Evolutionary conservation across 495 filamentous ascomycete genomes (phyloP).

Genomic region (Xylaria grammica): DNA sequence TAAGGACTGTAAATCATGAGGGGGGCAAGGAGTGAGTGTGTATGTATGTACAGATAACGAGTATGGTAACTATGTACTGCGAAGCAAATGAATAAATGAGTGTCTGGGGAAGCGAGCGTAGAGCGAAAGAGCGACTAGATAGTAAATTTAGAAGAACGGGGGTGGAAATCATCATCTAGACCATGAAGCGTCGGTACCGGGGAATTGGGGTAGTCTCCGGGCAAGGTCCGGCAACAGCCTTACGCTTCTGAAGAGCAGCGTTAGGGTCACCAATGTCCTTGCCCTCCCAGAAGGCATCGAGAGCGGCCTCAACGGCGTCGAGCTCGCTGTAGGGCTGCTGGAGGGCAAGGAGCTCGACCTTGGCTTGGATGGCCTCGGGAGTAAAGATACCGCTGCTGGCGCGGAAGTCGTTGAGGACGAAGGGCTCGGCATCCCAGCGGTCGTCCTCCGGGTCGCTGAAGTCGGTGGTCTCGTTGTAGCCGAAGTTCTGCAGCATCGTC

Average conservation of each 20-base stretch:
- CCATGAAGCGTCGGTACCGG: slow-evolving; percentile 18
- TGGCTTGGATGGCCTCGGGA: slow-evolving; percentile 19
- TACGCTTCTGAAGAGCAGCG: slow-evolving; percentile 19
- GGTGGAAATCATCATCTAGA: neutral
- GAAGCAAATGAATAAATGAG: slow-evolving; percentile 1
- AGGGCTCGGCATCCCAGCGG: slow-evolving; percentile 34
- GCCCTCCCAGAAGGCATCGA: slow-evolving; percentile 20
- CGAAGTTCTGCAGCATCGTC: slow-evolving; percentile 49
- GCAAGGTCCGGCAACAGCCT: slow-evolving; percentile 13
- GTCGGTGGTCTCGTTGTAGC: slow-evolving; percentile 50
- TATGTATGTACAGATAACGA: neutral
- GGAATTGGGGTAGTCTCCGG: slow-evolving; percentile 1
- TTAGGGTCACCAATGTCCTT: slow-evolving; percentile 21
- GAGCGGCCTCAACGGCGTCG: slow-evolving; percentile 20
- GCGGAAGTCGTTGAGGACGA: slow-evolving; percentile 16
- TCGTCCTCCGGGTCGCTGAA: slow-evolving; percentile 44
- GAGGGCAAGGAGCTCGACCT: slow-evolving; percentile 16
- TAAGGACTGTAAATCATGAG: too few species aligned
- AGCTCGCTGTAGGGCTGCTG: slow-evolving; percentile 26
- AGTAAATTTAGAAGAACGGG: neutral
- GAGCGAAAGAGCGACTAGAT: neutral
- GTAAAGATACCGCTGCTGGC: slow-evolving; percentile 21
- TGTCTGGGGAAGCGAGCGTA: neutral
- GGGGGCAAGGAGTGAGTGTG: neutral
- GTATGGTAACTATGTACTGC: slow-evolving; percentile 3